These are phyloP conservation scores for Agroathelia rolfsii DNA, from an alignment of 1,284 basidiomycete species.

Conservation along the genomic window DNA sequence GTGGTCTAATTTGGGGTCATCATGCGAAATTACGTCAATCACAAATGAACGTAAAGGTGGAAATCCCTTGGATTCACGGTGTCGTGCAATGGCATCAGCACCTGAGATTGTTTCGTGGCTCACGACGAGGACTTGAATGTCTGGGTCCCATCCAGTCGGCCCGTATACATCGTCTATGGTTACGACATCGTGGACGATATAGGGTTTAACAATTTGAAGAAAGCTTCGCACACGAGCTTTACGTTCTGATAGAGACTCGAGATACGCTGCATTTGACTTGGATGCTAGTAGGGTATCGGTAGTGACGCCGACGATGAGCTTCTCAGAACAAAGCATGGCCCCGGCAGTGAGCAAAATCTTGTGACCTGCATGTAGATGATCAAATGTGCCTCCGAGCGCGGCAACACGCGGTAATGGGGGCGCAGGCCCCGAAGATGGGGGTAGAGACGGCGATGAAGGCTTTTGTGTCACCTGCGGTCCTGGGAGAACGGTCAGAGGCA, in stretches of 20 bases:
- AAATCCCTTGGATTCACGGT: constrained; percentile 44
- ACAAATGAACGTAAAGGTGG: constrained; percentile 60
- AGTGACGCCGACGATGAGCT: constrained; percentile 89
- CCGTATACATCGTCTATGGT: constrained; percentile 79
- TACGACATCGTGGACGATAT: constrained; percentile 54
- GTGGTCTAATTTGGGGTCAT: constrained; percentile 41
- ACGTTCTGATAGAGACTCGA: constrained; percentile 59
- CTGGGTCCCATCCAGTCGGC: constrained; percentile 75
- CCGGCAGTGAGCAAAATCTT: constrained; percentile 94
- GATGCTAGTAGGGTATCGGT: constrained; percentile 64
- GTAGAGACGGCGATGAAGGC: not conserved
- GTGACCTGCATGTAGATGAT: constrained; percentile 96
- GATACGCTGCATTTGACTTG: constrained; percentile 63
- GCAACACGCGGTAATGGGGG: no score
- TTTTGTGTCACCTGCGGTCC: constrained; percentile 5
- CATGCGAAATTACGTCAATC: constrained; percentile 80
- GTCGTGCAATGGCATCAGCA: constrained; percentile 57
- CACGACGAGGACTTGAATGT: constrained; percentile 82
- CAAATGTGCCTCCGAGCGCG: constrained; percentile 89
- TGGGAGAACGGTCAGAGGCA: no score
- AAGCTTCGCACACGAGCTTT: constrained; percentile 51
- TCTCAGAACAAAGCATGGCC: constrained; percentile 68
- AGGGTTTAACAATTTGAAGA: constrained; percentile 56
- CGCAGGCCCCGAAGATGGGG: not conserved
- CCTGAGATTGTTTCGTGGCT: constrained; percentile 78